Base-by-base conservation (phyloP, 208 protist species). In the Zelonia costaricensis region DNA sequence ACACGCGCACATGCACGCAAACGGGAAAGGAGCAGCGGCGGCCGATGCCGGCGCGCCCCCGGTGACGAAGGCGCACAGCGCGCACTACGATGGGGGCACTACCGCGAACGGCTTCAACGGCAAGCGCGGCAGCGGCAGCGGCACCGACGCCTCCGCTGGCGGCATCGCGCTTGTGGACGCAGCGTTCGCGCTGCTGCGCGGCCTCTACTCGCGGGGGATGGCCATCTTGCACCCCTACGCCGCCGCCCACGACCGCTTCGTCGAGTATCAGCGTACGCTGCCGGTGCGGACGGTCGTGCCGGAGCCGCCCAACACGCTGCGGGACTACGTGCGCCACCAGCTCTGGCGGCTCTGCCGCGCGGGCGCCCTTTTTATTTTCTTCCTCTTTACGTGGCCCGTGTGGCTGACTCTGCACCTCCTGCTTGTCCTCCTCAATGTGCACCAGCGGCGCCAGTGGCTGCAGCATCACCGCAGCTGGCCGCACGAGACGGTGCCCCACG, bases 231-330 rank as follows among this genome's bases (percentile, higher is more conserved):
- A 73, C 23, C 51, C 52, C 46, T 78, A 72, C 62, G 54, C 62
- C 30, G 57, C 54, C 16, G 40, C 61, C 33, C 67, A 76, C 65
- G 62, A 49, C 0, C 62, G 52, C 36, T 90, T 80, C 36, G 51
- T 67, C 4, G 62, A 63, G 46, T 90, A 90, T 51, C 74, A 79
- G 58, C 68, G 64, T 30, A 52, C 59, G 4, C 67, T 93, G 33
- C 72, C 81, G 16, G 90, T 80, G 36, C 68, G 60, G 44, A 92
- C 82, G 10, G 78, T 94, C 33, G 85, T 91, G 16, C 77, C 80
- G 16, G 74, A 72, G 55, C 82, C 80, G 3, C 84, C 84, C 27
- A 74, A 69, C 58, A 86, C 78, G 22, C 61, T 88, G 36, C 58
- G 73, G 4, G 79, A 78, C 44, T 70, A 81, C 45, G 18, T 89